Evolutionary conservation across 1,284 basidiomycete species (phyloP), one percentile per base, ranked within the genome.

Genomic region (Trichosporon coremiiforme): DNA sequence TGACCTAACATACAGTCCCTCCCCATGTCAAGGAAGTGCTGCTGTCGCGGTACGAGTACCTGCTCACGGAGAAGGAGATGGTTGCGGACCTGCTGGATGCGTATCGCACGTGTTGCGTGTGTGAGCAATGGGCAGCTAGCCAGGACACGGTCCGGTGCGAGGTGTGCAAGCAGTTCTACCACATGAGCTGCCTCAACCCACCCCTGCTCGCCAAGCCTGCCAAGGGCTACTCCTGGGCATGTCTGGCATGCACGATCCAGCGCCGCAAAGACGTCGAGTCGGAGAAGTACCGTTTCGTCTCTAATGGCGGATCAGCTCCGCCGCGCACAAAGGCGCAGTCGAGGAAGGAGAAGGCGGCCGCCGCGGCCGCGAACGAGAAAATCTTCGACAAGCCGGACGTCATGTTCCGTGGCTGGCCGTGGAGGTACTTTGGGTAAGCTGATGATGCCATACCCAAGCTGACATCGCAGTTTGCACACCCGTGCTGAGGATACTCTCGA

Each of bases 211-310:
- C 91, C 3, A 98, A 98, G 83, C 97, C 96, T 1, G 93, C 95
- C 20, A 90, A 95, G 74, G 97, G 97, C 29, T 98, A 98, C 84
- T 94, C 93, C 38, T 99, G 96, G 96, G 94, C 94, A 4, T 99
- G 97, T 77, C 93, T 93, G 0, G 91, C 93, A 0, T 98, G 96
- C 82, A 93, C 94, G 2, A 88, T 89, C 65, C 87, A 89, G 76
- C 91, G 96, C 78, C 94, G 94, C 76, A 91, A 94, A 77, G 90
- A 93, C 78, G 92, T 95, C 36, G 91, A 93, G 68, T 77, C 78
- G 36, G 75, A 87, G 72, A 91, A 90, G 82, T 88, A 90, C 76
- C 89, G 89, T 1, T 87, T 74, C 87, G 65, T 85, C 87, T 71
- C 89, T 87, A 68, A 86, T 65, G 78, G 77, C 7, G 70, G 75